Evolutionary conservation across 257 asterid species (phyloP).

Genomic region (Solanum etuberosum): DNA sequence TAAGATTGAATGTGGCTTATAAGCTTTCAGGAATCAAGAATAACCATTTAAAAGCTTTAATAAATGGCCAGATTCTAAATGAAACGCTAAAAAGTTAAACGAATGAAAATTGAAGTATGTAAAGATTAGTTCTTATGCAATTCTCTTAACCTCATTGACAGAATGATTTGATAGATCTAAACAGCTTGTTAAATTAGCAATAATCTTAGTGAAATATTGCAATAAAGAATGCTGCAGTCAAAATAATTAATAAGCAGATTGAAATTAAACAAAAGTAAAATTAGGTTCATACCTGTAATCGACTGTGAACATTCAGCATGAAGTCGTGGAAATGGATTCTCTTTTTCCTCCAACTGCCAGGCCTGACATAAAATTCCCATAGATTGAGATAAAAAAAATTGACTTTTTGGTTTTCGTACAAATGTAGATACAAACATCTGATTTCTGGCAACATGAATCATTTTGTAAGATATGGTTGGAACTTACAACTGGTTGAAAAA

Average conservation of each 20-base stretch:
- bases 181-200: neutral
- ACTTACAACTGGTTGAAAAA: conserved; percentile 67
- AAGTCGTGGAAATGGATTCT: conserved; percentile 95
- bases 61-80: neutral
- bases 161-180: neutral
- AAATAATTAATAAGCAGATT: neutral
- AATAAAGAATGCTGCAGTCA: neutral
- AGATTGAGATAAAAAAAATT: neutral
- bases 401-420: neutral
- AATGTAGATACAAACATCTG: neutral
- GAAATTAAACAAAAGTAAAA: neutral
- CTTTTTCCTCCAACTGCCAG: conserved; percentile 82
- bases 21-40: neutral
- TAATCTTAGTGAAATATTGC: neutral
- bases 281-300: conserved; percentile 51
- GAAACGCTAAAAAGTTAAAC: neutral
- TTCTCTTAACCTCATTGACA: neutral
- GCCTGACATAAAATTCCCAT: conserved; percentile 34
- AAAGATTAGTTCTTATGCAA: neutral
- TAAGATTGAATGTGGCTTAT: neutral
- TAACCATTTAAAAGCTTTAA: neutral
- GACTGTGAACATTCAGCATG: conserved; percentile 89
- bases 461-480: neutral
- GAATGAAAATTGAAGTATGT: neutral
- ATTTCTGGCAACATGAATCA: neutral